Evolutionary conservation across 1,139 yeast genomes (phyloP).

Genomic region (Candida sp.): DNA sequence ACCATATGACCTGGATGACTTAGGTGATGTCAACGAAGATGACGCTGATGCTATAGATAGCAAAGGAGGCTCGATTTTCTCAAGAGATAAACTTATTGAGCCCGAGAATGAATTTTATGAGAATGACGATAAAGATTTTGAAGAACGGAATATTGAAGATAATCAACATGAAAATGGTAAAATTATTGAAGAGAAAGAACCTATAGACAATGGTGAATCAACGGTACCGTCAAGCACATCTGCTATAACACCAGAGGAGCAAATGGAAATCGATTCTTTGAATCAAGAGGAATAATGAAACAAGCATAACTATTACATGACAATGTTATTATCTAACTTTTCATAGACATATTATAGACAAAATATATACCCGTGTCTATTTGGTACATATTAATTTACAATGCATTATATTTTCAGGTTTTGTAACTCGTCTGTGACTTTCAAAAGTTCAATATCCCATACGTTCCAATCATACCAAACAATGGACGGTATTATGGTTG

Average conservation of each 20-base stretch:
- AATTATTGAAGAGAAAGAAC: neutral
- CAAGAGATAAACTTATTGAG: slow-evolving; percentile 70
- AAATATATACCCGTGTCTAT: neutral
- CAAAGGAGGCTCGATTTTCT: slow-evolving; percentile 86
- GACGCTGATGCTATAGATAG: slow-evolving; percentile 76
- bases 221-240: neutral
- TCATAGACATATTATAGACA: neutral
- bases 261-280: slow-evolving; percentile 2
- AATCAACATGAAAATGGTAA: slow-evolving; percentile 2
- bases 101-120: slow-evolving; percentile 69
- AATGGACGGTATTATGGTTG: slow-evolving; percentile 40
- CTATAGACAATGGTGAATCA: neutral
- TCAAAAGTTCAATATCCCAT: slow-evolving; percentile 44
- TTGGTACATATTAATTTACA: neutral
- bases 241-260: neutral
- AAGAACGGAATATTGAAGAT: slow-evolving; percentile 28
- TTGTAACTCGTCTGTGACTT: slow-evolving; percentile 9
- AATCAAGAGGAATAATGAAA: too few species aligned
- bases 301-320: too few species aligned
- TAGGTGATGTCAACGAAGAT: slow-evolving; percentile 60
- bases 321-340: too few species aligned
- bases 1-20: slow-evolving; percentile 79
- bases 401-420: neutral
- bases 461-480: slow-evolving; percentile 49
- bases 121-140: slow-evolving; percentile 52